Evolutionary conservation across 2,329 filamentous ascomycete species (phyloP).

Genomic region (Gnomoniopsis sp.): DNA sequence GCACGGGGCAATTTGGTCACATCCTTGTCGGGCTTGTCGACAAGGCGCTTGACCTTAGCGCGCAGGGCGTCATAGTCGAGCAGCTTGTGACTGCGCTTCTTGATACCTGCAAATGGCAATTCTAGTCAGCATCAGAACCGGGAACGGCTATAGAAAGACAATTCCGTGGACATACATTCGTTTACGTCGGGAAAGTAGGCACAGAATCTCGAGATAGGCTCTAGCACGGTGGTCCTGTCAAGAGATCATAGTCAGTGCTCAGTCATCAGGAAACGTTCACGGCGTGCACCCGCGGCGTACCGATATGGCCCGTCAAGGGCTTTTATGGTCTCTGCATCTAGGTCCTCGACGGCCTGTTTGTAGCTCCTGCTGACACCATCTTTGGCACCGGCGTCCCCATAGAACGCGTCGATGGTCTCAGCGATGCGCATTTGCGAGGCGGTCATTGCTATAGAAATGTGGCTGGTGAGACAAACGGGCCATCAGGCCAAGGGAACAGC

Average conservation of each 20-base stretch:
- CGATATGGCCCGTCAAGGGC: conserved; percentile 94
- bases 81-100: conserved; percentile 97
- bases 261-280: background rate
- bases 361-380: conserved; percentile 96
- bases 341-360: conserved; percentile 96
- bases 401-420: conserved; percentile 98
- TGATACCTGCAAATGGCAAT: conserved; percentile 63
- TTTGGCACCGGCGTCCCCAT: conserved; percentile 89
- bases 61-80: conserved; percentile 97
- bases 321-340: conserved; percentile 98
- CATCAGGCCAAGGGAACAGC: too few relatives aligned
- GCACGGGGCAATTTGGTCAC: conserved; percentile 92
- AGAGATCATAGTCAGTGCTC: conserved; percentile 18
- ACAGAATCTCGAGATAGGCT: conserved; percentile 94
- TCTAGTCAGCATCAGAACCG: conserved; percentile 18
- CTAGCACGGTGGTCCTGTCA: conserved; percentile 78
- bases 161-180: conserved; percentile 62
- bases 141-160: conserved; percentile 27
- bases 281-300: conserved; percentile 34
- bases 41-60: conserved; percentile 93
- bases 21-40: conserved; percentile 98
- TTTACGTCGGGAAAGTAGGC: conserved; percentile 99
- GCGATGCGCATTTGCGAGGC: conserved; percentile 99
- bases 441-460: conserved; percentile 74
- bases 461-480: background rate